Conservation (phyloP, 805 yeast species). For the Suhomyces xylopsoci region DNA sequence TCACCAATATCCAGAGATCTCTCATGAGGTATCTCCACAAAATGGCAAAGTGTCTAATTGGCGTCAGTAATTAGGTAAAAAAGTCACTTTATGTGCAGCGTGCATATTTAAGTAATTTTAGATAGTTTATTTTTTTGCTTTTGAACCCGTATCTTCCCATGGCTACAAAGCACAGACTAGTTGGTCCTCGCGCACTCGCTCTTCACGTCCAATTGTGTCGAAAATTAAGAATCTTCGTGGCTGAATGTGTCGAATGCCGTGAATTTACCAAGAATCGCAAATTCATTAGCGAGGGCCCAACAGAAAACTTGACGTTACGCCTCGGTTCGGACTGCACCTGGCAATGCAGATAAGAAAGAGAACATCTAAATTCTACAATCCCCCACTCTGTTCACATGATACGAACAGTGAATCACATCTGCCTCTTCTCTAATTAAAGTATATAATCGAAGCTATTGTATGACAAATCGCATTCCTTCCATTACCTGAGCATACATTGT, state of each 20-base stretch:
- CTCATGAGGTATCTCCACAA: neutral
- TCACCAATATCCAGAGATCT: neutral
- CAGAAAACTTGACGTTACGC: neutral
- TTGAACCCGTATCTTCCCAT: neutral
- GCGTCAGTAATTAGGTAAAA: neutral
- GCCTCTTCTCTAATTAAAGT: neutral
- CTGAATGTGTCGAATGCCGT: neutral
- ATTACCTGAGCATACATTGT: neutral
- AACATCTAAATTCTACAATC: neutral
- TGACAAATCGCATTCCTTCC: neutral
- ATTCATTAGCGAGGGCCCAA: neutral
- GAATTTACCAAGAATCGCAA: neutral
- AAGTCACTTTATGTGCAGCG: neutral
- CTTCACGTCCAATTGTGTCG: neutral
- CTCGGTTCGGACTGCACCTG: neutral
- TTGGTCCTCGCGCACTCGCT: neutral
- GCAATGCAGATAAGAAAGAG: neutral
- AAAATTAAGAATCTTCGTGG: neutral
- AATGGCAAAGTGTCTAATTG: neutral
- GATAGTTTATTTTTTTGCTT: neutral
- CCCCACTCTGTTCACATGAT: neutral
- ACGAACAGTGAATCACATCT: neutral
- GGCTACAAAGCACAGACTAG: neutral
- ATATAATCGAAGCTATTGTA: neutral
- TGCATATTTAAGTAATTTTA: neutral